A percentile compares a stretch with the other conserved stretches of the same genome.
phyloP scores from a whole-genome alignment of 2,329 filamentous ascomycete genomes.

The Epicoccum sorghinum region DNA sequence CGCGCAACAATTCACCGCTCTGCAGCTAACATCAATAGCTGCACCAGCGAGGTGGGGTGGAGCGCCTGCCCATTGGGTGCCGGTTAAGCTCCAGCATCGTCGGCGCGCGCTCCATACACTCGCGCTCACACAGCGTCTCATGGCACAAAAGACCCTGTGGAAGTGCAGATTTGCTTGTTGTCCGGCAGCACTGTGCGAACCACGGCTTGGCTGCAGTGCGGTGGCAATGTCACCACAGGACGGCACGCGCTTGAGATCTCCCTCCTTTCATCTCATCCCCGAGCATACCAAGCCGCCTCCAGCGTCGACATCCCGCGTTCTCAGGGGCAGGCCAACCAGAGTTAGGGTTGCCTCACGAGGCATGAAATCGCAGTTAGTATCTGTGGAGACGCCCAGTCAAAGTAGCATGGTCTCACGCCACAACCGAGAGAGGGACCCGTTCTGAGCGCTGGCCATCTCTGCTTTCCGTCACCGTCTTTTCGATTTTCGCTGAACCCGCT shows the following conservation, averaged over 20 bases:
- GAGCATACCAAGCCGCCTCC: constrained; percentile 13
- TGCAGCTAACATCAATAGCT: constrained; percentile 13
- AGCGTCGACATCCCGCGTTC: constrained; percentile 8
- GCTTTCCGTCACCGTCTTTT: constrained; percentile 19
- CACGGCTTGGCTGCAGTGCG: constrained; percentile 10
- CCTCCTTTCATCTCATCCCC: constrained; percentile 30
- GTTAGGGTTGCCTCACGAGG: constrained; percentile 12
- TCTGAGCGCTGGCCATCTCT: constrained; percentile 11
- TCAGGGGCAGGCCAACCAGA: constrained; percentile 19
- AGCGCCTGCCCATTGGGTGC: constrained; percentile 5
- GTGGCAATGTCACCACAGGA: constrained; percentile 24
- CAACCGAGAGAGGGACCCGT: constrained; percentile 14
- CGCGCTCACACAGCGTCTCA: constrained; percentile 4
- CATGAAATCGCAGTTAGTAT: constrained; percentile 1
- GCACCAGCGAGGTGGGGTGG: constrained; percentile 1
- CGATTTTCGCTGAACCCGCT: constrained; percentile 18
- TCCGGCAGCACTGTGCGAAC: neutral
- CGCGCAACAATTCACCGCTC: constrained; percentile 15
- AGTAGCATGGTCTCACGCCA: constrained; percentile 16
- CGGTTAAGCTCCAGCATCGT: constrained; percentile 3
- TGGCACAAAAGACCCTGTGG: constrained; percentile 8
- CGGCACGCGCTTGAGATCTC: constrained; percentile 22
- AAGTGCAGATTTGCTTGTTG: neutral
- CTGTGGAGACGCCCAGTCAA: constrained; percentile 13
- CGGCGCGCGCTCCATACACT: constrained; percentile 15